phyloP scores from a whole-genome alignment of 768 basidiomycete species.

The Udeniomyces megalosporus region DNA sequence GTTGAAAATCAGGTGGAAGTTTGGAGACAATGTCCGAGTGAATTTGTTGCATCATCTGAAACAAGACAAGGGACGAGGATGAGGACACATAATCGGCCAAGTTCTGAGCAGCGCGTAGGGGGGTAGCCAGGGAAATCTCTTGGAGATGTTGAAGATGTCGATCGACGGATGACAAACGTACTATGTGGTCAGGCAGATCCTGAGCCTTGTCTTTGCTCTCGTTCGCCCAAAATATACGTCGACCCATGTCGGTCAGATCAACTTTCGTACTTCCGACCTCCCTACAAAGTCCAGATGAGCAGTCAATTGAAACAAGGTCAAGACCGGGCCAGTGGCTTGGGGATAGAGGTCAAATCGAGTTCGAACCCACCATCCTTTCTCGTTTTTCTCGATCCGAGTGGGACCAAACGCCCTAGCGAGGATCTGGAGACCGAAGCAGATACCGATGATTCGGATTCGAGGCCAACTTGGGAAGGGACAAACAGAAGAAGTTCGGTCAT shows the following conservation, averaged over 20 bases:
- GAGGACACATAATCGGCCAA: not conserved
- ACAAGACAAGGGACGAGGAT: not conserved
- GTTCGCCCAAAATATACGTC: constrained; percentile 19
- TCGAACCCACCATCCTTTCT: constrained; percentile 22
- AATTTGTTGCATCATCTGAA: constrained; percentile 23
- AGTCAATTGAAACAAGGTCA: too few species aligned
- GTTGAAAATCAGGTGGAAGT: constrained; percentile 17
- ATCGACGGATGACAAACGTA: not conserved
- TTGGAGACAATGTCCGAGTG: constrained; percentile 22
- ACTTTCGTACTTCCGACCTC: constrained; percentile 22
- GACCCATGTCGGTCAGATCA: constrained; percentile 20
- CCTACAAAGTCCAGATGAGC: too few species aligned
- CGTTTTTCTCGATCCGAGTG: constrained; percentile 18
- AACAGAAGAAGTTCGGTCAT: not conserved
- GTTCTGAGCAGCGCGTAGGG: not conserved
- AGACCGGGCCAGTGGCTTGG: too few species aligned
- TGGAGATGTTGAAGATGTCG: too few species aligned
- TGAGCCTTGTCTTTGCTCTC: constrained; percentile 1
- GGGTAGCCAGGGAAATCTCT: too few species aligned
- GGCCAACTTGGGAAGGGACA: not conserved
- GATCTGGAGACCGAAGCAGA: constrained; percentile 23
- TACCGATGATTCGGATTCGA: constrained; percentile 19
- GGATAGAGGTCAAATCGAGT: too few species aligned
- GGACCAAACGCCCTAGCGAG: constrained; percentile 22
- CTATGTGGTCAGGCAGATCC: constrained; percentile 17